These are phyloP conservation scores for Scleromitrula shiraiana DNA, from an alignment of 2,329 filamentous ascomycete species.

Conservation along the genomic window DNA sequence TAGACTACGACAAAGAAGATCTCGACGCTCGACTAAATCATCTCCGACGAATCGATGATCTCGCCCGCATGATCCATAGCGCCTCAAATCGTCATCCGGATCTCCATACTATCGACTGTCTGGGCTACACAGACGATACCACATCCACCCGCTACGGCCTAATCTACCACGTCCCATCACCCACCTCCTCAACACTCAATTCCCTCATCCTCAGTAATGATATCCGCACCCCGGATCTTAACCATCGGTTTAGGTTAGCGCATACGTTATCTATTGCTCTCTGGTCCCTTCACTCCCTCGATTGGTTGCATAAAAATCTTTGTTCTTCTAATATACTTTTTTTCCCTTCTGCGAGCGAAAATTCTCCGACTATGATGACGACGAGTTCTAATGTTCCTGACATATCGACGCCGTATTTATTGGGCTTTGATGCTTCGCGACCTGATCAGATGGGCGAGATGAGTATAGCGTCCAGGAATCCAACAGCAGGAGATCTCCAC, in stretches of 20 bases:
- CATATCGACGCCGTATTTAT: constrained; percentile 33
- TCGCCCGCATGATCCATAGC: constrained; percentile 40
- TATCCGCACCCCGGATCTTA: constrained; percentile 38
- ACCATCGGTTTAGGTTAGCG: constrained; percentile 36
- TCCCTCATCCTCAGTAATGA: constrained; percentile 34
- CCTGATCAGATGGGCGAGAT: constrained; percentile 32
- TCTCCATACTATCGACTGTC: constrained; percentile 39
- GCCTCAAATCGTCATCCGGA: constrained; percentile 38
- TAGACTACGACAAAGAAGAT: constrained; percentile 35
- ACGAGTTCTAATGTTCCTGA: constrained; percentile 32
- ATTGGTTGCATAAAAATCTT: constrained; percentile 43
- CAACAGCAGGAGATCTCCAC: constrained; percentile 35
- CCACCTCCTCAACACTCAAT: constrained; percentile 34
- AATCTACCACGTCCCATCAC: constrained; percentile 33
- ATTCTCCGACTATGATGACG: constrained; percentile 23
- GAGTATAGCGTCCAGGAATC: constrained; percentile 35
- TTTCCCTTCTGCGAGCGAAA: constrained; percentile 34
- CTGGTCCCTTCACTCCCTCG: constrained; percentile 44
- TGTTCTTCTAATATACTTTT: constrained; percentile 35
- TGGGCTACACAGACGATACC: constrained; percentile 39
- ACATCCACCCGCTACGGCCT: constrained; percentile 36
- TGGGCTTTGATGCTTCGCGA: constrained; percentile 36
- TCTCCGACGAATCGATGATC: constrained; percentile 38
- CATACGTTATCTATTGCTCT: constrained; percentile 37
- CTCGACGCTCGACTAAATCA: constrained; percentile 37